These are phyloP conservation scores for Sarcomyxa edulis DNA, from an alignment of 768 basidiomycete genomes.

Conservation along the genomic window DNA sequence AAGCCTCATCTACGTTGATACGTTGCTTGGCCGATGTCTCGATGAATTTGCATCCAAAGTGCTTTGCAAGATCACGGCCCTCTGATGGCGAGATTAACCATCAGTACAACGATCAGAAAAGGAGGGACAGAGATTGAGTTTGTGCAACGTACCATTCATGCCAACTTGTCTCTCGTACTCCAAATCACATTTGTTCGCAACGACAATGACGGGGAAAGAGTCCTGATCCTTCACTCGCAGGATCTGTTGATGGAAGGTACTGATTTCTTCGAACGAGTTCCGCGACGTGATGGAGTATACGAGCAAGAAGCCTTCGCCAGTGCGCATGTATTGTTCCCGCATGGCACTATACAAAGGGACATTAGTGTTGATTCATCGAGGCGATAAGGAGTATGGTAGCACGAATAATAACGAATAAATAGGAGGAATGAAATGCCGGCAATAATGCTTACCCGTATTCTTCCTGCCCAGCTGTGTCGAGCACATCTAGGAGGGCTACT, in stretches of 20 bases:
- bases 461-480: constrained; percentile 97
- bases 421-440: constrained; percentile 6
- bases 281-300: constrained; percentile 99
- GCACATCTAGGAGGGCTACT: constrained; percentile 93
- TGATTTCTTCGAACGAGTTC: constrained; percentile 96
- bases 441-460: constrained; percentile 79
- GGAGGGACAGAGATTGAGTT: background rate
- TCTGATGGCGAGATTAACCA: too few relatives aligned
- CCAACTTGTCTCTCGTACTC: constrained; percentile 96
- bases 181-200: constrained; percentile 97
- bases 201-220: constrained; percentile 90
- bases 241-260: constrained; percentile 94
- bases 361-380: constrained; percentile 6
- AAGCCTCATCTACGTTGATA: constrained; percentile 96
- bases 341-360: constrained; percentile 65
- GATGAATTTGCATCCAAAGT: constrained; percentile 90
- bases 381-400: constrained; percentile 1
- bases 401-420: too few relatives aligned
- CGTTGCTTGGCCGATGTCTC: constrained; percentile 96
- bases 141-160: constrained; percentile 65
- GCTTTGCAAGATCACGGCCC: constrained; percentile 95
- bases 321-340: constrained; percentile 99
- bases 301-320: constrained; percentile 95
- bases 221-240: constrained; percentile 96
- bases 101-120: background rate